Percentiles rank a stretch among this genome's conserved stretches.
phyloP scores from a whole-genome alignment of 2,329 filamentous ascomycete genomes.

The Xylogone sp. region DNA sequence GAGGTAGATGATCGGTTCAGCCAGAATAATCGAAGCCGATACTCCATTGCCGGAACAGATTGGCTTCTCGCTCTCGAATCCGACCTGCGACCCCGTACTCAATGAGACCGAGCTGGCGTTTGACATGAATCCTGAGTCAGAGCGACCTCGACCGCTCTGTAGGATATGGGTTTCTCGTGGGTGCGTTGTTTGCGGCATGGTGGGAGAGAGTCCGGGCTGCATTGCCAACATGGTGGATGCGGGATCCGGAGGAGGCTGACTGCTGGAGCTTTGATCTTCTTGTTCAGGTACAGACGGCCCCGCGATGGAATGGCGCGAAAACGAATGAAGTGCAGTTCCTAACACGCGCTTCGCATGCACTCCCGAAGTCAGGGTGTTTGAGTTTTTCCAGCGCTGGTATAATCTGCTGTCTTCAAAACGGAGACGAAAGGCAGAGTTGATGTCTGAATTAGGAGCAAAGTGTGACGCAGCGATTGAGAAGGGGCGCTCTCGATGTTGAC shows the following conservation, averaged over 20 bases:
- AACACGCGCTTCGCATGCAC: conserved; percentile 29
- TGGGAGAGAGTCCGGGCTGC: neutral
- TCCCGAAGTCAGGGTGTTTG: conserved; percentile 43
- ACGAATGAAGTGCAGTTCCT: conserved; percentile 26
- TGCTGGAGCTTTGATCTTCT: neutral
- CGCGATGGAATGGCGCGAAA: conserved; percentile 11
- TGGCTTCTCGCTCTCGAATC: conserved; percentile 53
- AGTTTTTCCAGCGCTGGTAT: conserved; percentile 3
- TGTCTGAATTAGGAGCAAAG: neutral
- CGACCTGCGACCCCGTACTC: neutral
- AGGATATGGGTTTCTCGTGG: neutral
- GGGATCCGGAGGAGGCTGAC: neutral
- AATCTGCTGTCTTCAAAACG: conserved; percentile 9
- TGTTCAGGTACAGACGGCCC: neutral
- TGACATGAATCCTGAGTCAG: neutral
- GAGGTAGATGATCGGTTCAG: conserved; percentile 77
- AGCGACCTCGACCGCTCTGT: neutral
- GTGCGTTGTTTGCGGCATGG: neutral
- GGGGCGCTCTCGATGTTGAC: neutral
- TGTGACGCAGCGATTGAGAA: neutral
- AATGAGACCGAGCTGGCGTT: neutral
- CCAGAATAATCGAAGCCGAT: conserved; percentile 67
- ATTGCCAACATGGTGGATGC: neutral
- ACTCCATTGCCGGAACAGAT: conserved; percentile 76
- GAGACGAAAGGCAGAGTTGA: neutral